Base-by-base conservation (phyloP, 257 asterid species). In the Paulownia fortunei region DNA sequence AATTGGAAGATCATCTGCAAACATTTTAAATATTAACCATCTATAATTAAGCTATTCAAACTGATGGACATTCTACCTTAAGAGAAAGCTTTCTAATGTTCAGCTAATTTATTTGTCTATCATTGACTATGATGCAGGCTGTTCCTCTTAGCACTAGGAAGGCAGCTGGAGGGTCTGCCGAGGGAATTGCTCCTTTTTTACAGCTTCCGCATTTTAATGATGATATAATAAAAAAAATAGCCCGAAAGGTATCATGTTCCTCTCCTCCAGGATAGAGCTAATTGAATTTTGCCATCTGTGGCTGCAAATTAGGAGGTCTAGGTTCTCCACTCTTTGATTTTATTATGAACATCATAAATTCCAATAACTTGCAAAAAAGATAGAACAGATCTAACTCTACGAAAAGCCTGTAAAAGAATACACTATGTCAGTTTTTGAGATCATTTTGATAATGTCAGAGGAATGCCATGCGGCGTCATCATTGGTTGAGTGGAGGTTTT, bases 141-240 rank as follows among this genome's bases (percentile, higher is more conserved):
- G 91, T 95, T 84, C 92, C 92, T 77, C 93, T 95, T 56, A 88
- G 96, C 84, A 88, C 96, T 79, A 89, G 98, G 86, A 95, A 91
- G 87, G 85, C 89, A 67, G 84, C 87, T 74, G 87, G 90, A 71
- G 92, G 91, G 32, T 86, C 90, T 55, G 80, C 87, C 1, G 97
- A 90, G 39, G 93, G 94, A 66, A 71, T 79, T 81, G 96, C 94
- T 79, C 88, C 99, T 10, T 92, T 93, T 85, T 83, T 95, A 76
- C 99, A 95, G 86, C 97, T 95, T 81, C 99, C 98, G 6, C 93
- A 95, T 84, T 90, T 93, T 83, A 88, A 75, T 68, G 99, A 91
- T 44, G 93, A 88, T 12, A 86, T 84, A 54, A 81, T 94, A 10
- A 87, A 91, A 82, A 93, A 87, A 79, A 79, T 93, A 69, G 58